Conservation (phyloP, 768 basidiomycete species). For the Suillus discolor region DNA sequence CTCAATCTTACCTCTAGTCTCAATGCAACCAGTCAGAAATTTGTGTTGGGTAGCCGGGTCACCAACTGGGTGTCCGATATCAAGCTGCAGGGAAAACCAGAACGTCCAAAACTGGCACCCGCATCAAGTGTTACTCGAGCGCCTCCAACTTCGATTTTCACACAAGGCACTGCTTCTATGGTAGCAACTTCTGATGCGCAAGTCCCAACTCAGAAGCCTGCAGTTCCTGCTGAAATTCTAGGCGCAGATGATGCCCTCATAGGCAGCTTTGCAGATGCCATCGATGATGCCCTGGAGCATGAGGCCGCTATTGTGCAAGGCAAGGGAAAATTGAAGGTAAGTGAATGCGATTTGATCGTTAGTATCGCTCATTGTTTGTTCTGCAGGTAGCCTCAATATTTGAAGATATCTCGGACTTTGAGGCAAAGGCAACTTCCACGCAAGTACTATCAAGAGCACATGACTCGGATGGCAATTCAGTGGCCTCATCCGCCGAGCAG, state of each 20-base stretch:
- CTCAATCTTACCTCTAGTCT: constrained; percentile 6
- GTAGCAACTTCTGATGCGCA: not conserved
- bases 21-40: not conserved
- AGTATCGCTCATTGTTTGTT: too few relatives aligned
- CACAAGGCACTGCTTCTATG: not conserved
- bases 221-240: not conserved
- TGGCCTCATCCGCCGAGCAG: too few relatives aligned
- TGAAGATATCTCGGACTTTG: too few relatives aligned
- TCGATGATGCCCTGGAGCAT: not conserved
- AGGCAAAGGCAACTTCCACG: too few relatives aligned
- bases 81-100: too few relatives aligned
- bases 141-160: not conserved
- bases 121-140: not conserved
- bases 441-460: too few relatives aligned
- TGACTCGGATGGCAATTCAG: too few relatives aligned
- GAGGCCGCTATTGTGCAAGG: not conserved
- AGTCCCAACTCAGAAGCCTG: not conserved
- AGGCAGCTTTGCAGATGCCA: not conserved
- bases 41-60: too few relatives aligned
- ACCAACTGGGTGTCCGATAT: too few relatives aligned
- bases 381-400: too few relatives aligned
- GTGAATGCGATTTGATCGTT: too few relatives aligned
- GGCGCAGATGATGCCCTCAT: not conserved
- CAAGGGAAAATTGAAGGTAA: too few relatives aligned
- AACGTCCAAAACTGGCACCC: not conserved